A percentile compares a stretch with the other conserved stretches of the same genome.
phyloP scores from a whole-genome alignment of 345 rosid species.

The Citrus glauca region DNA sequence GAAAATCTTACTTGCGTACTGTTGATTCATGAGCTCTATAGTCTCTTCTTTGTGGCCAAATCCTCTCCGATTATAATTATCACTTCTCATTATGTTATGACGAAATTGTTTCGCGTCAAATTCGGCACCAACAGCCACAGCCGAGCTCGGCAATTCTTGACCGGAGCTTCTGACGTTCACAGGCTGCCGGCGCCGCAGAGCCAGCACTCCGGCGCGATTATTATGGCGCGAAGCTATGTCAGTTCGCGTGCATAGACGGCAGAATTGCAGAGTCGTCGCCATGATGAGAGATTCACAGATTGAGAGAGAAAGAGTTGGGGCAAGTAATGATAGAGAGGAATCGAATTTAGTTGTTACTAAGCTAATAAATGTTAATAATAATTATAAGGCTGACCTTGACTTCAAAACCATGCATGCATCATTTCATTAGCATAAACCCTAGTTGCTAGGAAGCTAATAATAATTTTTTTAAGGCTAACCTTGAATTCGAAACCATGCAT shows the following conservation, averaged over 20 bases:
- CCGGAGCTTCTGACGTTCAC: constrained; percentile 52
- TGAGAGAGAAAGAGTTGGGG: neutral
- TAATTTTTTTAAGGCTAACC: no score
- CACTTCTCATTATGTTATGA: constrained; percentile 69
- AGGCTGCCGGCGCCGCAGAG: constrained; percentile 33
- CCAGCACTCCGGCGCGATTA: constrained; percentile 19
- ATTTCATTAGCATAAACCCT: no score
- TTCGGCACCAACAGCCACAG: constrained; percentile 49
- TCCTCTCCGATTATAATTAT: constrained; percentile 79
- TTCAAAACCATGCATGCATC: no score
- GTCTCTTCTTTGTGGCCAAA: constrained; percentile 90
- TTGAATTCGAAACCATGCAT: no score
- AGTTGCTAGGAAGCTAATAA: no score
- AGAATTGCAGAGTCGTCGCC: constrained; percentile 67
- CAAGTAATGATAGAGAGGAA: no score
- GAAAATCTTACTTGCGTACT: constrained; percentile 65
- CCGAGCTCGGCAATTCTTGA: constrained; percentile 31
- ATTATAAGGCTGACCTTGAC: no score
- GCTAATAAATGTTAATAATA: no score
- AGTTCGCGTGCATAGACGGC: constrained; percentile 47
- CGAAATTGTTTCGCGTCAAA: constrained; percentile 80
- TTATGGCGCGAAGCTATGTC: constrained; percentile 24
- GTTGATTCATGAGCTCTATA: constrained; percentile 72
- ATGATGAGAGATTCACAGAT: constrained; percentile 16
- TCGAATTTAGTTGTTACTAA: no score